phyloP scores from a whole-genome alignment of 306 rosid genomes.

The Prunus campanulata region DNA sequence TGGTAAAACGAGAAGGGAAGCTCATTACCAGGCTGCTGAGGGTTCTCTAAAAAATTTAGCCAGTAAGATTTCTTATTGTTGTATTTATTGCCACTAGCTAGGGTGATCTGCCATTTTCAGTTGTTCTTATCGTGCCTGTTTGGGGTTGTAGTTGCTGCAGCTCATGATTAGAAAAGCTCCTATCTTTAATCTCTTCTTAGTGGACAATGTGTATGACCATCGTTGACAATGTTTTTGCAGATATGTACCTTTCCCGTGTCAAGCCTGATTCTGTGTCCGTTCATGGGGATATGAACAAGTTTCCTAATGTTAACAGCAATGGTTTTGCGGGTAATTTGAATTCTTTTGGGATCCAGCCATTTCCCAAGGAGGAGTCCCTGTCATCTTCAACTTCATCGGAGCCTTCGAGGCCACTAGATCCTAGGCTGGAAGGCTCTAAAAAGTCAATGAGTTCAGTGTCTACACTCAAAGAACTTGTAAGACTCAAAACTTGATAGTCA shows the following conservation, averaged over 20 bases:
- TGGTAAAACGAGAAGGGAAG: constrained; percentile 89
- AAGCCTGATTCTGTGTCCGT: constrained; percentile 61
- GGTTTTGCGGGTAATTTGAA: constrained; percentile 42
- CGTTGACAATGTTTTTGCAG: constrained; percentile 37
- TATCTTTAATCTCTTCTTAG: not conserved
- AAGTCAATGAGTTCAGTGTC: constrained; percentile 57
- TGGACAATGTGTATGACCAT: constrained; percentile 8
- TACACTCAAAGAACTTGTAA: constrained; percentile 77
- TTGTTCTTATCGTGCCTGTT: not conserved
- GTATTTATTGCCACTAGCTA: constrained; percentile 17
- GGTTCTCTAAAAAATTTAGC: constrained; percentile 83
- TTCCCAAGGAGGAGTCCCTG: constrained; percentile 56
- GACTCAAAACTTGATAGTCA: constrained; percentile 15
- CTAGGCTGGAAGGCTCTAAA: constrained; percentile 64
- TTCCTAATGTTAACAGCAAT: constrained; percentile 53
- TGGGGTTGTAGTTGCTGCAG: not conserved
- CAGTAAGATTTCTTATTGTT: constrained; percentile 40
- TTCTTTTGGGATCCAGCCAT: constrained; percentile 49
- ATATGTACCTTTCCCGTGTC: constrained; percentile 59
- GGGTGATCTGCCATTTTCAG: not conserved
- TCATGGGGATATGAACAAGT: constrained; percentile 54
- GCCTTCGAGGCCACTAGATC: constrained; percentile 54
- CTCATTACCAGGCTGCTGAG: constrained; percentile 82
- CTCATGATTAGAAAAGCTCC: not conserved
- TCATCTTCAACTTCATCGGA: constrained; percentile 58